Evolutionary conservation across 2,329 filamentous ascomycete genomes (phyloP).

Genomic region (Trichophyton verrucosum): DNA sequence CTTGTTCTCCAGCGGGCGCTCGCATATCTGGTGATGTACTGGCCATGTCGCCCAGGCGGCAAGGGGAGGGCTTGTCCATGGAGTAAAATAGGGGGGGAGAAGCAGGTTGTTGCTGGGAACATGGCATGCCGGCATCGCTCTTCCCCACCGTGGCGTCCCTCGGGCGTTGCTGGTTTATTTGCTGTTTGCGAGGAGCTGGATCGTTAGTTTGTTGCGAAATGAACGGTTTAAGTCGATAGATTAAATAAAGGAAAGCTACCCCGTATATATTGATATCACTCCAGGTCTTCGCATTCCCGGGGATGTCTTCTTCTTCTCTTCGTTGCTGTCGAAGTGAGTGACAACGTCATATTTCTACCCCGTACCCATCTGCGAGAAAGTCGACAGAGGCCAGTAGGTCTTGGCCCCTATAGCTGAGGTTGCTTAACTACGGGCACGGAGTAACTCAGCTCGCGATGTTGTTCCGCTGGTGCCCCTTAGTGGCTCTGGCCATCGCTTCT

Average conservation of each 20-base stretch:
- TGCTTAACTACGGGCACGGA: not conserved
- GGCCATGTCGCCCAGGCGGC: not conserved
- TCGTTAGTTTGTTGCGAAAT: no score
- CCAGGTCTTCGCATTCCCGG: not conserved
- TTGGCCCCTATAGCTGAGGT: not conserved
- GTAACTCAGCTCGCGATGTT: constrained; percentile 6
- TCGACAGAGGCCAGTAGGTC: not conserved
- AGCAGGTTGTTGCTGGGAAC: not conserved
- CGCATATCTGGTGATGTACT: not conserved
- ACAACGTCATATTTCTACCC: not conserved
- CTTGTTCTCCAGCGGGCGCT: not conserved
- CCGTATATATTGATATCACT: not conserved
- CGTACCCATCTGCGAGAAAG: not conserved
- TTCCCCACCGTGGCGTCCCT: constrained; percentile 2
- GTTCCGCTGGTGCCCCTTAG: constrained; percentile 5
- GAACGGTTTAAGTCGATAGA: no score
- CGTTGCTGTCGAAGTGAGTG: not conserved
- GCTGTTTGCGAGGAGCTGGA: not conserved
- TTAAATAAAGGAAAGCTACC: no score
- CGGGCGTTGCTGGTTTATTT: constrained; percentile 3
- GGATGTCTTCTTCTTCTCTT: not conserved
- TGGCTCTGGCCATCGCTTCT: constrained; percentile 1
- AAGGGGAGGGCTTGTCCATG: not conserved
- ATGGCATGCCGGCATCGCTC: not conserved
- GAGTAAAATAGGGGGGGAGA: not conserved